Base-by-base conservation (phyloP, 1,284 basidiomycete genomes). In the Marasmius fiardii region DNA sequence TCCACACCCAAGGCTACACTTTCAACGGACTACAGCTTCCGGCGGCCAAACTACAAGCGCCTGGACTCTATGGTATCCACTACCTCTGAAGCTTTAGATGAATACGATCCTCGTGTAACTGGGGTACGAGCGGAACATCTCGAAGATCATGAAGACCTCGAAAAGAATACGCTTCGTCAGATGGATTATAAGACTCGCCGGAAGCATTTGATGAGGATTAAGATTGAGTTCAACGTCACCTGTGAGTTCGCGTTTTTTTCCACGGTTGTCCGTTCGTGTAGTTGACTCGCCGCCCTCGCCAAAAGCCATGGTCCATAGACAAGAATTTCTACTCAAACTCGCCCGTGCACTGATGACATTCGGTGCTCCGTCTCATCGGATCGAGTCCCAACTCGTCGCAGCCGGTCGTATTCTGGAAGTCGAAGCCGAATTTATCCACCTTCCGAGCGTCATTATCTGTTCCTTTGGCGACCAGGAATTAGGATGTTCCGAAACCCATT, bases 301-400 rank as follows among this genome's bases (percentile, higher is more conserved):
- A n/a, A 52, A 52, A 90, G 90, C 85, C 41, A 79, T 88, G 67
- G 74, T 82, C 28, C 77, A 85, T 56, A 79, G 90, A 60, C 88
- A 90, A 66, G 82, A 86, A 58, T 95, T 93, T 70, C 76, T 94
- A 12, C 74, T 92, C 56, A 87, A 87, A 63, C 77, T 95, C n/a
- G 88, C 92, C 35, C 86, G 87, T 63, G 82, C 88, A 14, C 76
- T 95, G 33, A 86, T 95, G 76, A 79, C 80, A 1, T 93, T 90
- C 66, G 92, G 93, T 16, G 89, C 92, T 16, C 93, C 92, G 1
- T 92, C 90, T 35, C 93, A 95, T 69, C 81, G 93, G 34, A 88
- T 93, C 62, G 91, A 93, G 68, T 84, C 87, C 8, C 92, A 93
- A 68, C 80, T 95, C 11, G 75, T 78, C 45, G 88, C 92, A 3